Evolutionary conservation across 768 basidiomycete genomes (phyloP).

Genomic region (Amanita pallidorosea): DNA sequence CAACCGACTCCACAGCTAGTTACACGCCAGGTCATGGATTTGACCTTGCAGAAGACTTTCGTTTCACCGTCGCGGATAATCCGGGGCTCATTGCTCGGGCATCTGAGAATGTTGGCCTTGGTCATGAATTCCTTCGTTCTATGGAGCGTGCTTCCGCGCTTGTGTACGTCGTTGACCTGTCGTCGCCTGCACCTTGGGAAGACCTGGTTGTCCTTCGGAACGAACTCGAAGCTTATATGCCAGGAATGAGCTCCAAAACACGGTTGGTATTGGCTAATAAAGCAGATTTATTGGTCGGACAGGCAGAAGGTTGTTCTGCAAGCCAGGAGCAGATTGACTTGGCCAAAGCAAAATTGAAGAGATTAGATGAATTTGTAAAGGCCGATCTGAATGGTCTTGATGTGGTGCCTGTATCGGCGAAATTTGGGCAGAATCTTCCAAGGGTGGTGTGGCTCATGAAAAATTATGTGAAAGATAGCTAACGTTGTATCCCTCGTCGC

Average conservation of each 20-base stretch:
- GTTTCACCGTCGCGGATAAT: slow-evolving; percentile 96
- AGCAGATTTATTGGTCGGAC: slow-evolving; percentile 58
- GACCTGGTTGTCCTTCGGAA: slow-evolving; percentile 62
- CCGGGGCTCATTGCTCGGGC: slow-evolving; percentile 84
- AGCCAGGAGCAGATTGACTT: slow-evolving; percentile 22
- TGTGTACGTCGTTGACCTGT: slow-evolving; percentile 88
- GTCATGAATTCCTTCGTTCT: slow-evolving; percentile 86
- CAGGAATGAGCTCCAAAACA: slow-evolving; percentile 66
- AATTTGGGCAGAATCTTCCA: slow-evolving; percentile 72
- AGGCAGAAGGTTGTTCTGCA: slow-evolving; percentile 27
- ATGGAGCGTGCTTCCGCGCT: slow-evolving; percentile 89
- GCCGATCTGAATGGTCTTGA: slow-evolving; percentile 42
- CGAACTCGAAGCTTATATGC: slow-evolving; percentile 79
- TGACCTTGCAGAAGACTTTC: slow-evolving; percentile 59
- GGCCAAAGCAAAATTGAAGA: slow-evolving; percentile 45
- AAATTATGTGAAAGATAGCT: slow-evolving; percentile 38
- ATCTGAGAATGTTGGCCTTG: slow-evolving; percentile 84
- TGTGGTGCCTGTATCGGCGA: slow-evolving; percentile 78
- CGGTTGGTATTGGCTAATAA: slow-evolving; percentile 90
- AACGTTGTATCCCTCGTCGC: neutral
- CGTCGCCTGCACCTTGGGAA: slow-evolving; percentile 39
- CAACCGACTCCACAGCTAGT: slow-evolving; percentile 9
- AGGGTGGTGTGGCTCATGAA: slow-evolving; percentile 61
- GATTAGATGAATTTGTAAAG: slow-evolving; percentile 46
- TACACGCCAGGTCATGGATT: slow-evolving; percentile 34